phyloP scores from a whole-genome alignment of 2,329 filamentous ascomycete species.

The Cladophialophora exuberans region DNA sequence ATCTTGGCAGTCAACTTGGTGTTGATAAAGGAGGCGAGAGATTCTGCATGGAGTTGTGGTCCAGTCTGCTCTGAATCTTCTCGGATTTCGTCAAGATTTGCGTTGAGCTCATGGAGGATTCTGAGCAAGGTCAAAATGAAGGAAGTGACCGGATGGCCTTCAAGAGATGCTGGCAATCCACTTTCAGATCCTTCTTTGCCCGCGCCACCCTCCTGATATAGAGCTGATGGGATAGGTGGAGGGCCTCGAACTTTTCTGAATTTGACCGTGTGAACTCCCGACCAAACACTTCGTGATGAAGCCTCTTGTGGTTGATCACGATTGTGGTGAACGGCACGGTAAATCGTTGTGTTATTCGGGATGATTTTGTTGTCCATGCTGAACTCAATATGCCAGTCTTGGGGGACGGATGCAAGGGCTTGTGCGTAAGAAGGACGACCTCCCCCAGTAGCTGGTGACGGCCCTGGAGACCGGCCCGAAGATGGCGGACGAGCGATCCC shows the following conservation, averaged over 20 bases:
- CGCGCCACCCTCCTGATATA: slow-evolving; percentile 38
- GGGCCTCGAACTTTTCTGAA: slow-evolving; percentile 86
- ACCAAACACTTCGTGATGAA: slow-evolving; percentile 80
- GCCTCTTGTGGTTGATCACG: slow-evolving; percentile 66
- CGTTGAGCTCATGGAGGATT: slow-evolving; percentile 89
- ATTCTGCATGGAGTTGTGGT: slow-evolving; percentile 73
- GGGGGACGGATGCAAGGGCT: slow-evolving; percentile 76
- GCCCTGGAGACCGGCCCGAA: slow-evolving; percentile 46
- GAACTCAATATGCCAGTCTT: slow-evolving; percentile 98
- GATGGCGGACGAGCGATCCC: slow-evolving; percentile 31
- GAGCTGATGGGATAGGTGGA: slow-evolving; percentile 71
- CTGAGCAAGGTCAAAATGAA: slow-evolving; percentile 86
- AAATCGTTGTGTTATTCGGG: slow-evolving; percentile 91
- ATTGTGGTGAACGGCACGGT: slow-evolving; percentile 84
- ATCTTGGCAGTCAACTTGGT: slow-evolving; percentile 97
- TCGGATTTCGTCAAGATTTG: slow-evolving; percentile 88
- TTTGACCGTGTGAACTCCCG: slow-evolving; percentile 84
- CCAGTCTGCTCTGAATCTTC: slow-evolving; percentile 61
- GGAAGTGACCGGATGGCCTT: slow-evolving; percentile 80
- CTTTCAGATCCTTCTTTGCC: slow-evolving; percentile 51
- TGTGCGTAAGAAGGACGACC: slow-evolving; percentile 74
- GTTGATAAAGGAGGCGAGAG: slow-evolving; percentile 93
- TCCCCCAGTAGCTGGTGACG: slow-evolving; percentile 43
- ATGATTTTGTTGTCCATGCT: slow-evolving; percentile 82
- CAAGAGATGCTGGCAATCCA: slow-evolving; percentile 73